Conservation (phyloP, 805 yeast species). For the Nakazawaea ishiwadae region DNA sequence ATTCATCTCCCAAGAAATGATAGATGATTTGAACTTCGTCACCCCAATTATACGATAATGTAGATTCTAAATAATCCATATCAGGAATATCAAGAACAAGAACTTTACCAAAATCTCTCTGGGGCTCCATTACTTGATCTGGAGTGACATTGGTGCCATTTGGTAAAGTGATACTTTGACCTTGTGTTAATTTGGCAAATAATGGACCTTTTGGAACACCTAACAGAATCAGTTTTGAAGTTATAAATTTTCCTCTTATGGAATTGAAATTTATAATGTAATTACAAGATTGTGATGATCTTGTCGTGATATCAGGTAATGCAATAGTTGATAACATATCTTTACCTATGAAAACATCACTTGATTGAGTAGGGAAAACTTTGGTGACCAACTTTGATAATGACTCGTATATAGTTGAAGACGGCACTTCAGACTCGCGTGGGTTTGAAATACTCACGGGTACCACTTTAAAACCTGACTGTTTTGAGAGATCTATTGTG, state of each 20-base stretch:
- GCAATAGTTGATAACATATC: neutral
- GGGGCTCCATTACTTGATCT: conserved; percentile 65
- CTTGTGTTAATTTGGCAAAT: conserved; percentile 56
- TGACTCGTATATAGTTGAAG: neutral
- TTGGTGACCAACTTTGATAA: conserved; percentile 32
- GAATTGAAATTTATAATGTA: conserved; percentile 67
- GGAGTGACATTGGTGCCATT: conserved; percentile 60
- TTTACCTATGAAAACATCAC: neutral
- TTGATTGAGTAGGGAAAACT: conserved; percentile 48
- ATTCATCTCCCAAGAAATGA: conserved; percentile 67
- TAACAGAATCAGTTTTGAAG: conserved; percentile 56
- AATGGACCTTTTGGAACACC: conserved; percentile 65
- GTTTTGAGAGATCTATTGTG: conserved; percentile 13
- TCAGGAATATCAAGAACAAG: conserved; percentile 74
- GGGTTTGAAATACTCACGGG: neutral
- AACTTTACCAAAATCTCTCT: conserved; percentile 53
- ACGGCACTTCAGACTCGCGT: neutral
- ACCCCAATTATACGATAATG: conserved; percentile 24
- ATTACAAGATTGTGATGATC: conserved; percentile 43
- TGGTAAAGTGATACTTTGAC: conserved; percentile 49
- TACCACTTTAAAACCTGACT: conserved; percentile 13
- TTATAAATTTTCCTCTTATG: conserved; percentile 72
- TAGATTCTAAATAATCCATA: conserved; percentile 33
- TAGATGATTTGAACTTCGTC: conserved; percentile 52
- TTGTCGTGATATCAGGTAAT: conserved; percentile 1